Conservation (phyloP, 1,139 yeast genomes). For the Magnusiomyces suaveolens region DNA sequence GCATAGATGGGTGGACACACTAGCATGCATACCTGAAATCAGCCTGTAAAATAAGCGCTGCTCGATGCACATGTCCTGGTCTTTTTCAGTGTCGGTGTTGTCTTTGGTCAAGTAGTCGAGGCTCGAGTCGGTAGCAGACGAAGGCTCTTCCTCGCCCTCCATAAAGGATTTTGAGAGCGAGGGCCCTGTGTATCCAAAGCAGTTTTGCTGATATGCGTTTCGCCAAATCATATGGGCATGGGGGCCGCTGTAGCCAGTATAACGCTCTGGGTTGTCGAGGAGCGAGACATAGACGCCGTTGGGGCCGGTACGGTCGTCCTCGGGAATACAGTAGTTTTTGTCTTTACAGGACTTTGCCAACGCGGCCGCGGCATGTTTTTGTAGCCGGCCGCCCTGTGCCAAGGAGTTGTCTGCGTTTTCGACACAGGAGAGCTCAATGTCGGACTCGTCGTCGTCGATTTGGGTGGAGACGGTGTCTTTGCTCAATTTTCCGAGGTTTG, state of each 20-base stretch:
- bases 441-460: conserved; percentile 2
- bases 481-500: conserved; percentile 54
- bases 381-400: conserved; percentile 4
- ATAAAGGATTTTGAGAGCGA: too few species aligned
- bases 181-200: conserved; percentile 43
- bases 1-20: conserved; percentile 86
- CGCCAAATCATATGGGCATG: conserved; percentile 91
- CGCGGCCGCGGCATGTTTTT: conserved; percentile 2
- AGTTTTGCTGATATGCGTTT: conserved; percentile 84
- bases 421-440: conserved; percentile 14
- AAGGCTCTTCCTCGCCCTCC: background rate
- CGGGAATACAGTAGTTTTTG: conserved; percentile 12
- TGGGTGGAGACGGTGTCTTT: conserved; percentile 34
- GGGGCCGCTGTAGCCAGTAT: conserved; percentile 90
- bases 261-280: conserved; percentile 85
- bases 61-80: conserved; percentile 58
- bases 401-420: conserved; percentile 11
- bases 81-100: conserved; percentile 45
- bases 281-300: conserved; percentile 75
- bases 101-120: too few species aligned
- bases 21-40: conserved; percentile 90
- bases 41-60: conserved; percentile 81
- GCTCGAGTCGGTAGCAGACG: too few species aligned
- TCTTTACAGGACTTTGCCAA: conserved; percentile 4
- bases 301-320: conserved; percentile 15